Evolutionary conservation across 2,329 filamentous ascomycete species (phyloP).

Genomic region (Aspergillus persii): DNA sequence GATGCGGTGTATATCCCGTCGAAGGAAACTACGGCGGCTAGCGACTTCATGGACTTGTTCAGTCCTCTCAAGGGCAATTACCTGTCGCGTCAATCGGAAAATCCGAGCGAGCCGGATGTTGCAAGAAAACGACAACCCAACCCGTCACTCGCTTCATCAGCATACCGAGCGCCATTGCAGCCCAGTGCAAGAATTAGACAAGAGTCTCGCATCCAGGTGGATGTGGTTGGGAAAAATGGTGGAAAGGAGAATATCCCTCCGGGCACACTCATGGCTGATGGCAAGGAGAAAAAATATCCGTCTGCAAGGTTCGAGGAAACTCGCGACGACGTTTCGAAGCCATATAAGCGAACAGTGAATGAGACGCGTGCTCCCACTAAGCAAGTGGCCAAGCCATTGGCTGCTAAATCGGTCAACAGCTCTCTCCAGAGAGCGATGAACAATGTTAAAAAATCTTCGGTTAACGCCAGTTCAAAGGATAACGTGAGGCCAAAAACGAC

Average conservation of each 20-base stretch:
- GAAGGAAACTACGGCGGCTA: constrained; percentile 43
- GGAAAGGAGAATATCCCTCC: constrained; percentile 65
- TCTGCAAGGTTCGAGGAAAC: constrained; percentile 22
- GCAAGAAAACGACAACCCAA: constrained; percentile 31
- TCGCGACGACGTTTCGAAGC: constrained; percentile 16
- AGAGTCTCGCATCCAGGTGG: constrained; percentile 39
- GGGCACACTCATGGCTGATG: constrained; percentile 25
- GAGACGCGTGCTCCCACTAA: not conserved
- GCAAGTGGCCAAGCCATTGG: constrained; percentile 4
- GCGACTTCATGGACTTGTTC: constrained; percentile 45
- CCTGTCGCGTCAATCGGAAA: constrained; percentile 7
- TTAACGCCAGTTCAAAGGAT: not conserved
- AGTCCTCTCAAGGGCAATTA: constrained; percentile 36
- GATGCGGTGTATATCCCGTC: constrained; percentile 43
- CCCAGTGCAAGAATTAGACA: constrained; percentile 41
- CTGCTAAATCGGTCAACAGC: constrained; percentile 6
- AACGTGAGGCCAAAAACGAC: constrained; percentile 7
- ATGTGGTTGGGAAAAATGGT: constrained; percentile 53
- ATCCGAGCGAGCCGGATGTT: constrained; percentile 33
- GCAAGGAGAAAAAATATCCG: constrained; percentile 19
- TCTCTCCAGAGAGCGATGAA: constrained; percentile 9
- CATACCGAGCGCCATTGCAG: constrained; percentile 48
- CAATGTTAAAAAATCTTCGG: constrained; percentile 5
- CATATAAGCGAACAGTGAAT: constrained; percentile 17
- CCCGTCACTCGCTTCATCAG: constrained; percentile 19